phyloP scores from a whole-genome alignment of 129 eudicot genomes.

The Pseudognaphalium luteoalbum region DNA sequence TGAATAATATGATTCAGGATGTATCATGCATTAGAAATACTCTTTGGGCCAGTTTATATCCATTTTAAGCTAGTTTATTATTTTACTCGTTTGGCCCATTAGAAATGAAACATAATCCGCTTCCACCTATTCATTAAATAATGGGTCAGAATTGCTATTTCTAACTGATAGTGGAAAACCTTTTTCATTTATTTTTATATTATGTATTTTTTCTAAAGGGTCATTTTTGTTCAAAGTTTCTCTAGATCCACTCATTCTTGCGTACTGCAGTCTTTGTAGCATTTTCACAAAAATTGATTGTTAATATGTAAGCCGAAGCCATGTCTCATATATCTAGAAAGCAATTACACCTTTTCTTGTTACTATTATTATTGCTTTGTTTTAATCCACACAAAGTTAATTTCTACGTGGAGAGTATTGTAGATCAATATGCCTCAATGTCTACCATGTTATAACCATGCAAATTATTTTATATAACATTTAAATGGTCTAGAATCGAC shows the following conservation, averaged over 20 bases:
- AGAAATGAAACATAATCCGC: neutral
- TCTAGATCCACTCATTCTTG: constrained; percentile 8
- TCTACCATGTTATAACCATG: constrained; percentile 18
- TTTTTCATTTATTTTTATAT: neutral
- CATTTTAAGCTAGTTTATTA: neutral
- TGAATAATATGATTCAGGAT: neutral
- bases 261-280: neutral
- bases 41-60: neutral
- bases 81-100: neutral
- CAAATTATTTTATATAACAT: neutral
- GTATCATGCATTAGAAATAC: neutral
- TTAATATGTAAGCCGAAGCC: neutral
- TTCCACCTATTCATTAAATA: neutral
- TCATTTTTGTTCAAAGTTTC: neutral
- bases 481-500: neutral
- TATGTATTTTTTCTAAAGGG: neutral
- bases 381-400: neutral
- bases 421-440: neutral
- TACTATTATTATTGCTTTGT: neutral
- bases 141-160: neutral
- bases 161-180: neutral
- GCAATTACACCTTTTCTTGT: neutral
- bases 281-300: neutral
- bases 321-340: constrained; percentile 1
- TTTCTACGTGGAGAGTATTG: neutral